Base-by-base conservation (phyloP, 768 basidiomycete genomes). In the Coprinopsis cinerea region DNA sequence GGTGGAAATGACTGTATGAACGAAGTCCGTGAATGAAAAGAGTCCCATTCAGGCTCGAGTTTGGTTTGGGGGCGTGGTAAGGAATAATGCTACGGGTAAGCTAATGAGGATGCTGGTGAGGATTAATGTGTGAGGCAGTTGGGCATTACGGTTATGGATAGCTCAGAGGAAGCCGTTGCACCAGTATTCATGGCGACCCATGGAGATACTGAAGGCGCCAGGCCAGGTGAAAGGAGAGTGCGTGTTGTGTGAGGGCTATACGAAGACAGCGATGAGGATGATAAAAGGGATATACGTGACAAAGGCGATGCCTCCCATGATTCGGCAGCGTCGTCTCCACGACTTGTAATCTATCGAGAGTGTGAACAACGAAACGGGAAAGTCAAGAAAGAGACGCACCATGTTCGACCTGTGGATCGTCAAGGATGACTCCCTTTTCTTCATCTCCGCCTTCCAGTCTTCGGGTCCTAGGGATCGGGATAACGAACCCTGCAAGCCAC, bases 271-370 rank as follows among this genome's bases (percentile, higher is more conserved):
- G 56, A 88, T 70, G 52, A 85, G 77, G 55, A 85, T 69, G 62
- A 90, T 82, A 64, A 90, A 87, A 13, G 88, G 88, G 53, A 88
- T 70, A 64, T 90, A 90, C 18, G 85, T 88, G 62, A 88, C 61
- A 30, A 88, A 55, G 34, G 86, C 85, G 37, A 88, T 63, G 32
- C 62, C 71, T 27, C 79, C 69, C 85, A 88, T 83, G 55, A 86
- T 67, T 37, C 88, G 84, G 69, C 86, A 89, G 44, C 88, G 81
- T 49, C 68, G 70, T 46, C 87, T 79, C 88, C 88, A 90, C 28
- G 78, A 75, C 58, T 71, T 76, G 9, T 86, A 83, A 62, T 90
- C 88, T 89, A 45, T 3, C 47, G 40, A 18, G 44, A 11, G 52
- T 48, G 14, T 23, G 36, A 17, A 39, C 18, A 26, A 14, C 22